Evolutionary conservation across 768 basidiomycete genomes (phyloP), one percentile per base, ranked within the genome.

Genomic region (Hypholoma fasciculare): DNA sequence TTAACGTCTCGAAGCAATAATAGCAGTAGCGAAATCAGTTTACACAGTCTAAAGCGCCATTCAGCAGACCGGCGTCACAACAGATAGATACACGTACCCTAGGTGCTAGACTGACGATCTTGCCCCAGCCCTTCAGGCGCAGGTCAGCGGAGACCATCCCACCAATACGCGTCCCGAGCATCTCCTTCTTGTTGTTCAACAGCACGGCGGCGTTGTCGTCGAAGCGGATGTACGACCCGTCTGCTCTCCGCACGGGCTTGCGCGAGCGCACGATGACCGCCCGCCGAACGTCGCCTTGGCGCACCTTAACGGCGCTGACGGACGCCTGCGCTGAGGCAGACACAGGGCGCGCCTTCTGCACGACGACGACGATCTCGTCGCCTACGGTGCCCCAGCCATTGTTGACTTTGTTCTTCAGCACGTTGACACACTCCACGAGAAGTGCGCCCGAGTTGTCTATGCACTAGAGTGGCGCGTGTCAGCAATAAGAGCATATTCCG

Each of bases 361-460:
- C 88, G 56, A 98, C 94, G 57, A 94, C 94, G 63, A 96, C 94
- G 60, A 97, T 94, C 72, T 96, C 94, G 75, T 98, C 96, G 47
- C 96, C 96, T 14, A 94, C 91, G 34, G 85, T 81, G 36, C 94
- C 96, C 85, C 92, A 92, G 44, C 96, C 96, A 65, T 94, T 92
- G 71, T 92, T 96, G 65, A 94, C 92, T 74, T 98, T 98, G 71
- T 92, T 87, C 74, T 98, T 98, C 57, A 97, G 81, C 27, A 98
- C 86, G 72, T 98, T 97, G 71, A 98, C 93, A 69, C 95, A 97
- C 79, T 98, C 96, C 42, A 95, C 88, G 60, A 96, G 77, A 61
- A 98, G 81, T 7, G 94, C 96, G 34, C 96, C 96, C 6, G 96
- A 95, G 74, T 98, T 98, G 80, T 98, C 96, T 72, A 98, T 97